A percentile compares a stretch with the other conserved stretches of the same genome.
phyloP scores from a whole-genome alignment of 1,284 basidiomycete species.

The Pterula multifida region DNA sequence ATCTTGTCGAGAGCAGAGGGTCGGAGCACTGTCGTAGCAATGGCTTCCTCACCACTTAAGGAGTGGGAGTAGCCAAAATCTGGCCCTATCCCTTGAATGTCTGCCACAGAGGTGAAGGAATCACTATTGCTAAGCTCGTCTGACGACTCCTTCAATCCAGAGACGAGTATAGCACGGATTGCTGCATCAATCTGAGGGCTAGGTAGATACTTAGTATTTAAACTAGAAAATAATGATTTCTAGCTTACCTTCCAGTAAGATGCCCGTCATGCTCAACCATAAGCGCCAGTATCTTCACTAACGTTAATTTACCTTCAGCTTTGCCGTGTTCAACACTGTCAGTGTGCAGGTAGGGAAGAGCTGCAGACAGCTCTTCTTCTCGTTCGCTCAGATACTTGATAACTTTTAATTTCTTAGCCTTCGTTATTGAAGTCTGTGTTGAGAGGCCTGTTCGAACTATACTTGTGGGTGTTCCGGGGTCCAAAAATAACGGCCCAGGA shows the following conservation, averaged over 20 bases:
- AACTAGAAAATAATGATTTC: conserved; percentile 6
- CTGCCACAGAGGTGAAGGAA: conserved; percentile 7
- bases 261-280: conserved; percentile 84
- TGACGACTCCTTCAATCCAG: conserved; percentile 20
- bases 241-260: conserved; percentile 76
- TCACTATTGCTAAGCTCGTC: background rate
- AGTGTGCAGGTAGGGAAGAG: conserved; percentile 58
- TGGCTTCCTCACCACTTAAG: conserved; percentile 18
- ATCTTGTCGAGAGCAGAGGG: conserved; percentile 66
- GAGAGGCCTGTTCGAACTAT: conserved; percentile 56
- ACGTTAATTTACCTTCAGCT: conserved; percentile 64
- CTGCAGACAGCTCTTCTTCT: conserved; percentile 65
- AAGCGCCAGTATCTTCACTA: conserved; percentile 67
- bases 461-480: conserved; percentile 55
- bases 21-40: conserved; percentile 39
- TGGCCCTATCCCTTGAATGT: conserved; percentile 12
- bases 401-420: conserved; percentile 77
- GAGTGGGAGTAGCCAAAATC: conserved; percentile 11
- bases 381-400: conserved; percentile 68
- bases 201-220: conserved; percentile 12
- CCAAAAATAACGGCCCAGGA: conserved; percentile 80
- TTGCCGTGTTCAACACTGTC: conserved; percentile 41
- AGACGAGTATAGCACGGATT: conserved; percentile 28
- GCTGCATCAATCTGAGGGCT: conserved; percentile 64
- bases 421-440: conserved; percentile 33